These are phyloP conservation scores for Rickenella mellea DNA, from an alignment of 768 basidiomycete species.

Conservation along the genomic window DNA sequence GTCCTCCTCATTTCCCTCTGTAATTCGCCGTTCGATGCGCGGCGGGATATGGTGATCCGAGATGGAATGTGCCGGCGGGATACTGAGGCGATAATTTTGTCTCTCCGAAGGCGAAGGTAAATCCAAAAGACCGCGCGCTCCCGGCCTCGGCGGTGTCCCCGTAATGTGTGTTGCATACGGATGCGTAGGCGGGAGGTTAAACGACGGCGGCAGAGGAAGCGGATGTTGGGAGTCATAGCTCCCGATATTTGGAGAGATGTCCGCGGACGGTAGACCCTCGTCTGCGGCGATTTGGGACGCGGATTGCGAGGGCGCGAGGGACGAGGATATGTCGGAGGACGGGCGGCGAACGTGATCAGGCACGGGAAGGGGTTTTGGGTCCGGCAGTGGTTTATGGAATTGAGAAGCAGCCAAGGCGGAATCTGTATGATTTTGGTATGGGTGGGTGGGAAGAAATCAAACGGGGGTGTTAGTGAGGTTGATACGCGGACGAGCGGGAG, in stretches of 20 bases:
- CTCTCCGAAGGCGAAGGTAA: neutral
- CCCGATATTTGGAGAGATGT: conserved; percentile 6
- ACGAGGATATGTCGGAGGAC: conserved; percentile 45
- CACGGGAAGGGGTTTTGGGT: conserved; percentile 3
- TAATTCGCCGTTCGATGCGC: conserved; percentile 12
- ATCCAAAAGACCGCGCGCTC: no score
- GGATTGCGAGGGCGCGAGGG: conserved; percentile 68
- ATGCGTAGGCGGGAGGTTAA: no score
- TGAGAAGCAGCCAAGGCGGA: no score
- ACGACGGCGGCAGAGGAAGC: no score
- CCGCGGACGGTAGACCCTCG: conserved; percentile 11
- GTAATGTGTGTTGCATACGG: no score
- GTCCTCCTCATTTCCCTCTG: conserved; percentile 9
- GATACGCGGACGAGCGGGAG: neutral
- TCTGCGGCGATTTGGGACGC: conserved; percentile 62
- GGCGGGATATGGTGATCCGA: conserved; percentile 27
- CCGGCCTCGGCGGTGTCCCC: no score
- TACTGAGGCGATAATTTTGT: conserved; percentile 16
- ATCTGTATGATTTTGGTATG: conserved; percentile 4
- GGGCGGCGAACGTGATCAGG: conserved; percentile 20
- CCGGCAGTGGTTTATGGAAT: no score
- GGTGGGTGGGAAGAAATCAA: conserved; percentile 1
- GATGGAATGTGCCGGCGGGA: conserved; percentile 49
- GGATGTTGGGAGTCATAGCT: no score
- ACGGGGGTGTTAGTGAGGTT: conserved; percentile 4